These are phyloP conservation scores for Colletotrichum sidae DNA, from an alignment of 2,329 filamentous ascomycete genomes.

Conservation along the genomic window DNA sequence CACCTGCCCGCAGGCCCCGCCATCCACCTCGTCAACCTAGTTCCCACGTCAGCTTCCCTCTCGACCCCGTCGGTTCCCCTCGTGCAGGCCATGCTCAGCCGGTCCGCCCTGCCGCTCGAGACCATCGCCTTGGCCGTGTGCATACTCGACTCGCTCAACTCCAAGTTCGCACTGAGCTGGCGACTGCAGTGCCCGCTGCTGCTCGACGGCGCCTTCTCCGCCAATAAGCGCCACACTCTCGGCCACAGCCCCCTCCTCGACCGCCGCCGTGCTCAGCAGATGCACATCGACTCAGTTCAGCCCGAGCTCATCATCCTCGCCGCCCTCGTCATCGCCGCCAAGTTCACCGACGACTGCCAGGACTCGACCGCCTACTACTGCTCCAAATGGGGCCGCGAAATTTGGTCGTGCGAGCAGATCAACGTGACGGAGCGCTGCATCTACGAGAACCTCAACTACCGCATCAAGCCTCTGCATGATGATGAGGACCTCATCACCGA, in stretches of 20 bases:
- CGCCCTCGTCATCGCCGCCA: slow-evolving; percentile 72
- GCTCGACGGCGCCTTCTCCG: slow-evolving; percentile 37
- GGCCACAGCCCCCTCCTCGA: slow-evolving; percentile 51
- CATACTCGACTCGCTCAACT: slow-evolving; percentile 73
- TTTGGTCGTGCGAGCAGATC: slow-evolving; percentile 72
- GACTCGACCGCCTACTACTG: slow-evolving; percentile 65
- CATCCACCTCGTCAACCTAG: slow-evolving; percentile 74
- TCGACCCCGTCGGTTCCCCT: slow-evolving; percentile 67
- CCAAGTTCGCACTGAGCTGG: slow-evolving; percentile 72
- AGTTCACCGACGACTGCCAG: slow-evolving; percentile 72
- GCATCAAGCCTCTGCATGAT: slow-evolving; percentile 70
- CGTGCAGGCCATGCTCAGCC: slow-evolving; percentile 70
- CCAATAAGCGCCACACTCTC: slow-evolving; percentile 61
- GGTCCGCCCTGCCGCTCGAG: slow-evolving; percentile 69
- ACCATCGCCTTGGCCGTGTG: slow-evolving; percentile 73
- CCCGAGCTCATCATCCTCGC: slow-evolving; percentile 74
- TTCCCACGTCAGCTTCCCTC: slow-evolving; percentile 72
- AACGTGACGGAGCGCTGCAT: slow-evolving; percentile 73
- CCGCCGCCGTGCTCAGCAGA: slow-evolving; percentile 46
- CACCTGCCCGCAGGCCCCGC: slow-evolving; percentile 64
- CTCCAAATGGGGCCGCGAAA: slow-evolving; percentile 62
- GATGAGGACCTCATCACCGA: slow-evolving; percentile 67
- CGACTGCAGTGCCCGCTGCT: slow-evolving; percentile 67
- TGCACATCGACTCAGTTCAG: slow-evolving; percentile 70
- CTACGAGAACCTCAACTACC: slow-evolving; percentile 73